Percentiles rank a stretch among this genome's conserved stretches.
phyloP scores from a whole-genome alignment of 306 rosid genomes.

The Cotoneaster glaucophyllus region DNA sequence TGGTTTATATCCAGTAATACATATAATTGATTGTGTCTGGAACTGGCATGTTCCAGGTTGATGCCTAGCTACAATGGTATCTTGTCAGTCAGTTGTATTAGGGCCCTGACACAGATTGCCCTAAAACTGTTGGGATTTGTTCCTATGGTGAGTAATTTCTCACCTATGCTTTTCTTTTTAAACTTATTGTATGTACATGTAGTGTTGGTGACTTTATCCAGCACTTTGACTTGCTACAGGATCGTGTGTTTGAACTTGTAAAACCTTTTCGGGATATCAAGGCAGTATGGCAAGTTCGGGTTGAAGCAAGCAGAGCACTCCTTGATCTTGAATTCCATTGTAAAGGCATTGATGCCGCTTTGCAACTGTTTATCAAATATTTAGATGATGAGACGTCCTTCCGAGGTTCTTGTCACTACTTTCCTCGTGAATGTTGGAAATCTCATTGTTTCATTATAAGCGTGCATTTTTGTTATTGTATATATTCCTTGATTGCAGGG shows the following conservation, averaged over 20 bases:
- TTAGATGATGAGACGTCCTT: constrained; percentile 72
- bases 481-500: constrained; percentile 53
- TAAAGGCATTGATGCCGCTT: constrained; percentile 69
- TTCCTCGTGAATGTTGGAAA: neutral
- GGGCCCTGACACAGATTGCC: constrained; percentile 90
- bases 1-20: constrained; percentile 18
- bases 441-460: neutral
- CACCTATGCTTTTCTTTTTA: constrained; percentile 13
- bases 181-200: constrained; percentile 18
- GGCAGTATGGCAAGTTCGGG: constrained; percentile 74
- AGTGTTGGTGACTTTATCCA: constrained; percentile 16
- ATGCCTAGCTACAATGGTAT: constrained; percentile 97
- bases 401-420: constrained; percentile 50
- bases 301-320: constrained; percentile 82
- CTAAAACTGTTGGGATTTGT: constrained; percentile 71
- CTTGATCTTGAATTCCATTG: constrained; percentile 90
- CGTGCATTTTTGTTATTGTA: neutral
- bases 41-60: constrained; percentile 56
- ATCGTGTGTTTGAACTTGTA: constrained; percentile 70
- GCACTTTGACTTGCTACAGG: constrained; percentile 42
- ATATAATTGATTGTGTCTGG: constrained; percentile 21
- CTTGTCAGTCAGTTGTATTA: constrained; percentile 79
- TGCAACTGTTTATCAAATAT: constrained; percentile 62
- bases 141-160: constrained; percentile 59
- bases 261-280: constrained; percentile 63